A percentile compares a stretch with the other conserved stretches of the same genome.
Evolutionary conservation across 805 yeast genomes (phyloP).

Genomic region (Priceomyces castillae): DNA sequence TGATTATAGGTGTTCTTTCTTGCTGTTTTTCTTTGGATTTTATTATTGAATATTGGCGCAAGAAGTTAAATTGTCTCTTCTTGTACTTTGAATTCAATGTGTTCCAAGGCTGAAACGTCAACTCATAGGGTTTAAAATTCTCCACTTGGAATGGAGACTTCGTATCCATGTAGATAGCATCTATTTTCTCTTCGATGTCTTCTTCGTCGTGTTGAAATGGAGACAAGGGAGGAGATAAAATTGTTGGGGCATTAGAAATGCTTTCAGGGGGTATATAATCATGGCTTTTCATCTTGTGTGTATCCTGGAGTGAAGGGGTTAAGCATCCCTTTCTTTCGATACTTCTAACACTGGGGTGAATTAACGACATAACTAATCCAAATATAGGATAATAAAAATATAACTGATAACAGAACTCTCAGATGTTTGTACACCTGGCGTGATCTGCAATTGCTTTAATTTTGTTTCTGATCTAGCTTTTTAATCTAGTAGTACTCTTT

Average conservation of each 20-base stretch:
- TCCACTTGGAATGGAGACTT: conserved; percentile 48
- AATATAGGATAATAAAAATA: not conserved
- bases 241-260: conserved; percentile 13
- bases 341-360: conserved; percentile 4
- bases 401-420: not conserved
- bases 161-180: conserved; percentile 14
- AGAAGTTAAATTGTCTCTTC: conserved; percentile 47
- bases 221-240: conserved; percentile 47
- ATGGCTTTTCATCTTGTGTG: not conserved
- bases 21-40: conserved; percentile 11
- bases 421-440: not conserved
- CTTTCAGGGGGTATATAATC: not conserved
- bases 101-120: conserved; percentile 53
- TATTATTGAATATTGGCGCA: conserved; percentile 48
- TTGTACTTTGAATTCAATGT: conserved; percentile 46
- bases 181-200: not conserved
- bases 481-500: too few relatives aligned
- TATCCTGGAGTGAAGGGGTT: conserved; percentile 3
- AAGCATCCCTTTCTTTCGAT: conserved; percentile 5
- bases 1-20: conserved; percentile 10
- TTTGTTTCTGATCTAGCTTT: not conserved
- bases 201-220: conserved; percentile 29
- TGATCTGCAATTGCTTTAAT: not conserved
- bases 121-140: conserved; percentile 41
- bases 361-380: conserved; percentile 1